These are phyloP conservation scores for Paraconiothyrium brasiliense DNA, from an alignment of 2,329 filamentous ascomycete genomes.

Conservation along the genomic window DNA sequence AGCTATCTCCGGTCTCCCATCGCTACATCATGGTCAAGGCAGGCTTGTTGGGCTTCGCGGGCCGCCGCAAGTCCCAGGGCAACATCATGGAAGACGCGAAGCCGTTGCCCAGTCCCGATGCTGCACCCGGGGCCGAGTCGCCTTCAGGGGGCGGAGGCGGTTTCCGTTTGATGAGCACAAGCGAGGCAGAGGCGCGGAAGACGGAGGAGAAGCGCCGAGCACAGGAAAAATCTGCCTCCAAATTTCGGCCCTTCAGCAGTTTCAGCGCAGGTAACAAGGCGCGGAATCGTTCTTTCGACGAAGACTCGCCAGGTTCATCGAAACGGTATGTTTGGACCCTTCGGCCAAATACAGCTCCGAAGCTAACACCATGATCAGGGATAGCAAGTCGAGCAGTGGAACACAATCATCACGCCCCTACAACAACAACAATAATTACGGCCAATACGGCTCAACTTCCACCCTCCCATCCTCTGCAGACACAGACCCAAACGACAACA, in stretches of 20 bases:
- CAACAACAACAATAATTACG: slow-evolving; percentile 32
- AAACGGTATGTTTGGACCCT: slow-evolving; percentile 44
- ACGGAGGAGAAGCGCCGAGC: slow-evolving; percentile 35
- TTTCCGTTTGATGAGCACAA: slow-evolving; percentile 48
- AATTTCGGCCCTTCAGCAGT: slow-evolving; percentile 47
- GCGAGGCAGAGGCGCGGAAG: slow-evolving; percentile 43
- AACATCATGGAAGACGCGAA: slow-evolving; percentile 44
- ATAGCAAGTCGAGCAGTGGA: slow-evolving; percentile 53
- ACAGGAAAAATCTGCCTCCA: slow-evolving; percentile 40
- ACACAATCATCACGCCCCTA: slow-evolving; percentile 48
- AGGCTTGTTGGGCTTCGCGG: slow-evolving; percentile 43
- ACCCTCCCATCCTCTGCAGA: slow-evolving; percentile 54
- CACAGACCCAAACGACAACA: slow-evolving; percentile 48
- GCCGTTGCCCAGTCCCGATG: slow-evolving; percentile 26
- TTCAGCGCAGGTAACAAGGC: slow-evolving; percentile 41
- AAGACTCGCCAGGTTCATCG: slow-evolving; percentile 46
- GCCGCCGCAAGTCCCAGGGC: slow-evolving; percentile 49
- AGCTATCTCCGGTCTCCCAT: slow-evolving; percentile 13
- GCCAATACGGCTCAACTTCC: slow-evolving; percentile 48
- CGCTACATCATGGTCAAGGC: slow-evolving; percentile 42
- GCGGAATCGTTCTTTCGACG: slow-evolving; percentile 48
- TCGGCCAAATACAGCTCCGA: slow-evolving; percentile 25
- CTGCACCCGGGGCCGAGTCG: slow-evolving; percentile 26
- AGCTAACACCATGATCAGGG: slow-evolving; percentile 45
- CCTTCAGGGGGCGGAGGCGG: slow-evolving; percentile 39